Evolutionary conservation across 805 yeast species (phyloP), one percentile per base, ranked within the genome.

Genomic region (Ogataea glucozyma): DNA sequence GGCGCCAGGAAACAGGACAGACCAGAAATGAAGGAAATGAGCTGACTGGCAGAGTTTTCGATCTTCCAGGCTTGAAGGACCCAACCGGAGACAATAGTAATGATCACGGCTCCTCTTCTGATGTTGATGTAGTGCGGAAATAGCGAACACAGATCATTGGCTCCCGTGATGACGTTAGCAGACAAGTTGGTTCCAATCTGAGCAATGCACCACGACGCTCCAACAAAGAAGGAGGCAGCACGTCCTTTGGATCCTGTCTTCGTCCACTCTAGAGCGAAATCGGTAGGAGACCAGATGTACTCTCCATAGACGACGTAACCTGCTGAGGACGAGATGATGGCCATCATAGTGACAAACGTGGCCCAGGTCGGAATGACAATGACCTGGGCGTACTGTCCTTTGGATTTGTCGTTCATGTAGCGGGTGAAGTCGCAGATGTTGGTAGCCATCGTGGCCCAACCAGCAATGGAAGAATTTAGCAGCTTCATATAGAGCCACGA

Each of bases 101-200:
- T 51, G 10, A 61, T 42, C 49, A 64, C 62, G 6, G 66, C 62
- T 24, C 85, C 86, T 54, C 87, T 71, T 57, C 79, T 69, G 42
- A 79, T 77, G 61, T 74, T 80, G 52, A 81, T 60, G 64, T 70
- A 80, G 38, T 73, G 72, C 6, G 86, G 86, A 44, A 78, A 69
- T 54, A 79, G 60, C 1, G 80, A 72, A 6, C 81, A 67, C 48
- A 77, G 66, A 54, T 80, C 86, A 14, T 79, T 78, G 37, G 80
- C 80, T 44, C 77, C 76, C 2, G 81, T 70, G 34, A 80, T 70
- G n/a, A 82, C 76, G 56, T 80, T 80, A 26, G 85, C 84, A 6
- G 81, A 67, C 30, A 70, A 57, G 47, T 70, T 69, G 17, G 71
- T 70, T 45, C 71, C 73, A 42, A 70, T 59, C 53, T 68, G 72